These are phyloP conservation scores for Thyridium curvatum DNA, from an alignment of 2,329 filamentous ascomycete genomes.

Conservation along the genomic window DNA sequence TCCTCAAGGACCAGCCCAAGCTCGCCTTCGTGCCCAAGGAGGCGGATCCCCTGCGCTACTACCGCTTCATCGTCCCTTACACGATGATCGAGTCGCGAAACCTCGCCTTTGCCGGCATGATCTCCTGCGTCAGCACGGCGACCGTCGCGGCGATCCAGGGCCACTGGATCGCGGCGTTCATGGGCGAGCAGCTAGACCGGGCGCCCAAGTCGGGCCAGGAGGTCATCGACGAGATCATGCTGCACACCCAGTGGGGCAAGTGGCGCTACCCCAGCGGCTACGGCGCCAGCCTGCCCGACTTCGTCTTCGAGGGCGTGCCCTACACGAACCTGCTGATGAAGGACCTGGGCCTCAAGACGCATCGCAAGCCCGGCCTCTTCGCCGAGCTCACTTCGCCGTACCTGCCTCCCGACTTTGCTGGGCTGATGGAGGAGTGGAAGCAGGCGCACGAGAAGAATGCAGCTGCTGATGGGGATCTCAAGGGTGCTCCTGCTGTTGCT, in stretches of 20 bases:
- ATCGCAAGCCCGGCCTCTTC: slow-evolving; percentile 47
- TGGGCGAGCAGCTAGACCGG: slow-evolving; percentile 31
- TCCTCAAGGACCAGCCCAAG: slow-evolving; percentile 41
- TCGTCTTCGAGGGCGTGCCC: slow-evolving; percentile 70
- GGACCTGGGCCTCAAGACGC: slow-evolving; percentile 55
- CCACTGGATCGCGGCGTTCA: slow-evolving; percentile 61
- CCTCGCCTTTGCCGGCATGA: slow-evolving; percentile 37
- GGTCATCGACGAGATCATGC: slow-evolving; percentile 40
- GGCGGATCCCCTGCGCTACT: slow-evolving; percentile 9
- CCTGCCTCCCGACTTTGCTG: slow-evolving; percentile 50
- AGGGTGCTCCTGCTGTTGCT: too few species aligned
- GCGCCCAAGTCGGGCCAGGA: too few species aligned
- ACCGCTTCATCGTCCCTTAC: slow-evolving; percentile 38
- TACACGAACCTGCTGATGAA: slow-evolving; percentile 63
- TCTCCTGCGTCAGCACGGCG: slow-evolving; percentile 27
- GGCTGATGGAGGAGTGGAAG: slow-evolving; percentile 47
- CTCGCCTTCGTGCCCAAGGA: slow-evolving; percentile 12
- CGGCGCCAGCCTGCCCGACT: slow-evolving; percentile 57
- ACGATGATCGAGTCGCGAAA: slow-evolving; percentile 17
- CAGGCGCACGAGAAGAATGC: slow-evolving; percentile 15
- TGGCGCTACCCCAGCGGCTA: slow-evolving; percentile 64
- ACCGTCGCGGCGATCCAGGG: slow-evolving; percentile 40
- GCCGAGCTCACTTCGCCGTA: slow-evolving; percentile 51
- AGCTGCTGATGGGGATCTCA: too few species aligned
- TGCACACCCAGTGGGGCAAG: slow-evolving; percentile 62